Evolutionary conservation across 768 basidiomycete genomes (phyloP).

Genomic region (Podaxis sp.): DNA sequence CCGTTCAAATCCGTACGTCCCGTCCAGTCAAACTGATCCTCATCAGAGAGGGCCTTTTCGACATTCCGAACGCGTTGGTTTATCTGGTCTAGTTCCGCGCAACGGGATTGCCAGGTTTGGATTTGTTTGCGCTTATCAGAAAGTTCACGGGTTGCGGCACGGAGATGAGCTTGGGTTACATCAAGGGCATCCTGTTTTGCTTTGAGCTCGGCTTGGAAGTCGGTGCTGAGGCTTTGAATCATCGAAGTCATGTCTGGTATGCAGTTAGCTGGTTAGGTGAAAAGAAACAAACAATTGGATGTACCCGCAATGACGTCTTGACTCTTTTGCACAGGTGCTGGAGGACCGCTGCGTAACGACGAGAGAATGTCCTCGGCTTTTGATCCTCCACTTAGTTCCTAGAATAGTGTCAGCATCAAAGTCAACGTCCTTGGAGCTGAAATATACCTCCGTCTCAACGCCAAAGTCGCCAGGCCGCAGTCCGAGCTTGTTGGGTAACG

Average conservation of each 20-base stretch:
- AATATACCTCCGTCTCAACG: conserved; percentile 78
- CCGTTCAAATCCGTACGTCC: conserved; percentile 59
- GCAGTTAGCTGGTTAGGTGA: background rate
- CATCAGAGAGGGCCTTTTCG: conserved; percentile 72
- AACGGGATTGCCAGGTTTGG: conserved; percentile 68
- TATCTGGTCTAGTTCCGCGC: conserved; percentile 78
- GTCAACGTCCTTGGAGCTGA: conserved; percentile 2
- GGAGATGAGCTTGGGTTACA: conserved; percentile 82
- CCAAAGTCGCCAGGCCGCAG: conserved; percentile 94
- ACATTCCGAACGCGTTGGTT: conserved; percentile 83
- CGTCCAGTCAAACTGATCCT: conserved; percentile 87
- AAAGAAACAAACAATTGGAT: conserved; percentile 2
- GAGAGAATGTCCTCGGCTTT: conserved; percentile 81
- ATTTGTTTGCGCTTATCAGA: conserved; percentile 89
- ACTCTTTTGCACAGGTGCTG: conserved; percentile 82
- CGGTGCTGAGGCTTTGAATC: conserved; percentile 74
- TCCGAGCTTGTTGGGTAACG: conserved; percentile 89
- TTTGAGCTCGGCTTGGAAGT: conserved; percentile 84
- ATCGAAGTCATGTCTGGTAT: conserved; percentile 77
- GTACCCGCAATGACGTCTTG: conserved; percentile 81
- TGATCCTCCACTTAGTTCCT: conserved; percentile 72
- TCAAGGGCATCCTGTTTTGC: conserved; percentile 87
- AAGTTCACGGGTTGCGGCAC: conserved; percentile 86
- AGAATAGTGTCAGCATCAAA: background rate
- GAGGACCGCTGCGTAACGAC: conserved; percentile 69